Evolutionary conservation across 345 rosid species (phyloP), one percentile per base, ranked within the genome.

Genomic region (Camelina sativa): DNA sequence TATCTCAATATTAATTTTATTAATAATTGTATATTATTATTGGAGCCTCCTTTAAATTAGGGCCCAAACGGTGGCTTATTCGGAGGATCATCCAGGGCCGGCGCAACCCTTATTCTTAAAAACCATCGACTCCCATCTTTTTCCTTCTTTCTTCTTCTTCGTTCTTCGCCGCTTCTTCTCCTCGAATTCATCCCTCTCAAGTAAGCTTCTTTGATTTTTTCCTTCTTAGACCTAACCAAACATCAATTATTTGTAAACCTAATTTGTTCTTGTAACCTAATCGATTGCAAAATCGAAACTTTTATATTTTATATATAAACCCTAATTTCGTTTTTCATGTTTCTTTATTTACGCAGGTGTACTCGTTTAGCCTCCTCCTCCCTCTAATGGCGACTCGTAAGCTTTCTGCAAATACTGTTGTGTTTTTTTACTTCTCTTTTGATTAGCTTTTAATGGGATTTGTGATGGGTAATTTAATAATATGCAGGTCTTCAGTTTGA

Each of bases 401-500:
- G 70, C 62, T 62, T 51, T 61, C 15, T 59, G 7, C 62, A 35
- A 35, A 3, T 56, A 44, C 15, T 34, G 3, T 44, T 19, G 23
- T 53, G 63, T 44, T 35, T 64, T 22, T 73, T 23, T 73, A 22
- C n/a, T 52, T 43, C 16, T 43, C 15, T 43, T 4, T 13, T 35
- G 1, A 17, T 28, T 20, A 30, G 67, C 0, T 11, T n/a, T 54
- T 72, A 13, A 55, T 32, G 20, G 16, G 2, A 6, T 47, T 50
- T 44, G 32, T 8, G 30, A 22, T 8, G 30, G 28, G 4, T 25
- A 25, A 25, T 25, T 3, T 64, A 7, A 8, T 34, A 5, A 8
- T 34, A 5, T 41, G 30, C 75, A 88, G 98, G 98, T 72, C 91
- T 93, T 78, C 86, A 84, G 82, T 93, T 93, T 81, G 98, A 93